Conservation (phyloP, 768 basidiomycete species). For the Russula sp. region DNA sequence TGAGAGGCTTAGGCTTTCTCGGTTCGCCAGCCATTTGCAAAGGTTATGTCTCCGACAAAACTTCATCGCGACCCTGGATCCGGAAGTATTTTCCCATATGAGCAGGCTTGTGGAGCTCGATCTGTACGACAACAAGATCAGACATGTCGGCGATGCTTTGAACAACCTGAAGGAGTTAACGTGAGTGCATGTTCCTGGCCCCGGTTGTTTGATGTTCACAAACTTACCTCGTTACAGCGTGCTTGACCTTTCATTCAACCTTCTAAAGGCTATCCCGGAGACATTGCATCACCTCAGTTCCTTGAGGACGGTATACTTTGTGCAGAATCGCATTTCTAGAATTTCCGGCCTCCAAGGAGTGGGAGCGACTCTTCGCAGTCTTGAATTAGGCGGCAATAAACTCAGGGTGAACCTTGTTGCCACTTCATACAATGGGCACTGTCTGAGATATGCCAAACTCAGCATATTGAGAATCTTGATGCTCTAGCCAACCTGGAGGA, state of each 20-base stretch:
- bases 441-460: slow-evolving; percentile 14
- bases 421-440: slow-evolving; percentile 4
- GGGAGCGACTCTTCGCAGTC: slow-evolving; percentile 60
- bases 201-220: background rate
- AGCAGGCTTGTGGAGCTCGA: slow-evolving; percentile 83
- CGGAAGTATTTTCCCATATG: slow-evolving; percentile 64
- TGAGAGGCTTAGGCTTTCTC: slow-evolving; percentile 59
- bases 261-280: slow-evolving; percentile 69
- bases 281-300: slow-evolving; percentile 54
- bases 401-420: slow-evolving; percentile 63
- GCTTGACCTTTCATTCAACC: slow-evolving; percentile 94
- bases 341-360: slow-evolving; percentile 64
- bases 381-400: slow-evolving; percentile 93
- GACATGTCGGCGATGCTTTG: slow-evolving; percentile 64
- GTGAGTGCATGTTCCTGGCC: slow-evolving; percentile 43
- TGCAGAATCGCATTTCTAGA: slow-evolving; percentile 90
- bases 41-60: slow-evolving; percentile 86
- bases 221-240: slow-evolving; percentile 45
- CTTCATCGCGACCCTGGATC: slow-evolving; percentile 66
- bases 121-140: slow-evolving; percentile 94
- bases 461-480: slow-evolving; percentile 89
- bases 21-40: slow-evolving; percentile 69
- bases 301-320: slow-evolving; percentile 83
- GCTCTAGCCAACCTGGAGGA: slow-evolving; percentile 81
- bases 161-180: slow-evolving; percentile 51